Percentiles rank a stretch among this genome's conserved stretches.
phyloP scores from a whole-genome alignment of 768 basidiomycete species.

The Leccinum longicurvipes region DNA sequence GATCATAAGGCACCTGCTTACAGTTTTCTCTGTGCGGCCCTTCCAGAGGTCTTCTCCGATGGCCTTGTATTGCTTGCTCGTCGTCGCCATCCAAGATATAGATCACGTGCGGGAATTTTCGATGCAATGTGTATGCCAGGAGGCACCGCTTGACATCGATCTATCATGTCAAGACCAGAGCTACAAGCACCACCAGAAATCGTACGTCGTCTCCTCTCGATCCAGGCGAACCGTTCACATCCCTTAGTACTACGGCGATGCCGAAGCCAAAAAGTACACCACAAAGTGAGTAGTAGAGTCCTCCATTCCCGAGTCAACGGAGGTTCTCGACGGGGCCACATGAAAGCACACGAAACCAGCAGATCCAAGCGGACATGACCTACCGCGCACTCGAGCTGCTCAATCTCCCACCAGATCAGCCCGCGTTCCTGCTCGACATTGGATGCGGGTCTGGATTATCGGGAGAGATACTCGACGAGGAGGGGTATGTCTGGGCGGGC shows the following conservation, averaged over 20 bases:
- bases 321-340: constrained; percentile 8
- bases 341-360: constrained; percentile 86
- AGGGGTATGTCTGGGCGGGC: constrained; percentile 91
- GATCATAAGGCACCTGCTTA: constrained; percentile 38
- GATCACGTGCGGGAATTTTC: constrained; percentile 22
- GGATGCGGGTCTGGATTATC: constrained; percentile 97
- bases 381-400: constrained; percentile 91
- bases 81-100: constrained; percentile 53
- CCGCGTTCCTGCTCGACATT: constrained; percentile 89
- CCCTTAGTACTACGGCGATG: constrained; percentile 90
- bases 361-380: constrained; percentile 97
- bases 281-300: constrained; percentile 68
- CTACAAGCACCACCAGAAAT: constrained; percentile 89
- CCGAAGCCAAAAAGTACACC: constrained; percentile 95
- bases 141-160: too few species aligned
- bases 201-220: constrained; percentile 39
- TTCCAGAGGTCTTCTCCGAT: constrained; percentile 98
- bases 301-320: neutral
- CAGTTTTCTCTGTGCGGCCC: constrained; percentile 89
- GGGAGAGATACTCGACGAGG: constrained; percentile 94
- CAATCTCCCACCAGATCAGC: constrained; percentile 72
- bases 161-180: constrained; percentile 80
- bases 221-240: neutral
- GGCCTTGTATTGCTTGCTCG: constrained; percentile 80
- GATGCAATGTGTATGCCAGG: neutral